phyloP scores from a whole-genome alignment of 1,139 yeast species.

The Yamadazyma buinensis region DNA sequence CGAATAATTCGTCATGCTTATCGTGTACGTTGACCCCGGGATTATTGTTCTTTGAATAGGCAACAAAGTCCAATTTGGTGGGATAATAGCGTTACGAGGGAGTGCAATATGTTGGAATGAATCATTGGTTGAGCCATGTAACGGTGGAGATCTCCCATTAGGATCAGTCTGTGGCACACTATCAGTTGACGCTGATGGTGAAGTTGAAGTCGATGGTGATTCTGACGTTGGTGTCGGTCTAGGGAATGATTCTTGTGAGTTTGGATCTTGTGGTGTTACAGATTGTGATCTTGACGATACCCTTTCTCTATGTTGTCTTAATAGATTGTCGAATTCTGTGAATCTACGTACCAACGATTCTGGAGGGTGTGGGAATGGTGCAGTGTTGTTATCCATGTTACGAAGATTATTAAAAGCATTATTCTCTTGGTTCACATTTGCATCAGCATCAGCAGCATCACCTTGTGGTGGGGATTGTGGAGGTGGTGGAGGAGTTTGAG shows the following conservation, averaged over 20 bases:
- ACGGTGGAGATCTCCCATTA: neutral
- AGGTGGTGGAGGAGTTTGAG: too few species aligned
- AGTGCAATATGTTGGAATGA: conserved; percentile 20
- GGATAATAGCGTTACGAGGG: conserved; percentile 26
- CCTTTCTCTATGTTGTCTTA: too few species aligned
- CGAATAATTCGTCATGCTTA: conserved; percentile 16
- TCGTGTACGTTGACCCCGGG: conserved; percentile 15
- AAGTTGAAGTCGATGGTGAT: too few species aligned
- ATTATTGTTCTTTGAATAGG: conserved; percentile 20
- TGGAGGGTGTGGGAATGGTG: conserved; percentile 2
- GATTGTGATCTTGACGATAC: too few species aligned
- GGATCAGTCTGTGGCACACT: too few species aligned
- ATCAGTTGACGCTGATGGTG: neutral
- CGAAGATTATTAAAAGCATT: neutral
- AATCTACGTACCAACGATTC: neutral
- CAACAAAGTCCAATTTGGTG: conserved; percentile 33
- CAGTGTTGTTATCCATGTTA: conserved; percentile 3
- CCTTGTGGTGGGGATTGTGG: conserved; percentile 1
- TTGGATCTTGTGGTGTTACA: neutral
- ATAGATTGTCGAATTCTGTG: too few species aligned
- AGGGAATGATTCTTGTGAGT: neutral
- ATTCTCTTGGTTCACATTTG: neutral
- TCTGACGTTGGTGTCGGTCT: too few species aligned
- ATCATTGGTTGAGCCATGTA: conserved; percentile 1
- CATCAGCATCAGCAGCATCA: conserved; percentile 1